These are phyloP conservation scores for Chondrus crispus DNA, from an alignment of 23 red algal genomes.

Conservation along the genomic window DNA sequence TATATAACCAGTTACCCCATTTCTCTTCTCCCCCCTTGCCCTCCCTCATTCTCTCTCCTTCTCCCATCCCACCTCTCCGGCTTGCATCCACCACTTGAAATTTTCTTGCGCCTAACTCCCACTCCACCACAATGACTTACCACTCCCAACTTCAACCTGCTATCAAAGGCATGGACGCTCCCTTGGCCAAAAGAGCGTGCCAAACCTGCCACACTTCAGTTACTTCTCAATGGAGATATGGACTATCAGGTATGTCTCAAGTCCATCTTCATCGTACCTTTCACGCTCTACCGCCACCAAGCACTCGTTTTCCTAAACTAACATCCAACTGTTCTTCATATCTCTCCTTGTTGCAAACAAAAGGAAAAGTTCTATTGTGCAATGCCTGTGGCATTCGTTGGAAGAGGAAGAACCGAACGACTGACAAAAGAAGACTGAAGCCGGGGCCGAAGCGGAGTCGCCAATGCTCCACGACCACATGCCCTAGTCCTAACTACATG, in stretches of 20 bases:
- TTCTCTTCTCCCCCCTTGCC: not conserved
- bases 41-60: not conserved
- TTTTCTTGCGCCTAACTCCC: not conserved
- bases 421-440: not conserved
- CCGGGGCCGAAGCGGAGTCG: constrained; percentile 20
- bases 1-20: too few species aligned
- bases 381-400: constrained; percentile 49
- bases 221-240: constrained; percentile 49
- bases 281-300: not conserved
- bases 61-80: not conserved
- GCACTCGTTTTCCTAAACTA: not conserved
- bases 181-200: not conserved
- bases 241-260: constrained; percentile 16
- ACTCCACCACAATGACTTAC: not conserved
- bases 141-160: not conserved
- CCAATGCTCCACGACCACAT: not conserved
- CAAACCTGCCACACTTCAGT: not conserved
- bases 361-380: constrained; percentile 39
- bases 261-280: not conserved
- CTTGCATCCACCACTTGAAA: not conserved
- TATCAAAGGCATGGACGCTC: not conserved
- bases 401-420: constrained; percentile 36
- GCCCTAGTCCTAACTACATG: not conserved
- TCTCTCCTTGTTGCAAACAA: not conserved
- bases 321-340: not conserved